phyloP scores from a whole-genome alignment of 441 rosid genomes.

The Eutrema salsugineum region DNA sequence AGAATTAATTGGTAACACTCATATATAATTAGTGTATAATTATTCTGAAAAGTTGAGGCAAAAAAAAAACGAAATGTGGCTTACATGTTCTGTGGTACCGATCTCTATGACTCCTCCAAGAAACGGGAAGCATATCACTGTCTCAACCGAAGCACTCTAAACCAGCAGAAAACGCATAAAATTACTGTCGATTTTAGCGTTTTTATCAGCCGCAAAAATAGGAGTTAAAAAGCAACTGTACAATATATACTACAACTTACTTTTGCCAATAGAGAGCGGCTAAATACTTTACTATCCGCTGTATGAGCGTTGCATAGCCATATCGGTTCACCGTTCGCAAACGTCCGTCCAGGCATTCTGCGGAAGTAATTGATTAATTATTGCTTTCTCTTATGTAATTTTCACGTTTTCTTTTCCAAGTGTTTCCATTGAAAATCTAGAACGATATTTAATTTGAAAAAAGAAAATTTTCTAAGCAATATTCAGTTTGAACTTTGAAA shows the following conservation, averaged over 20 bases:
- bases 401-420: not conserved
- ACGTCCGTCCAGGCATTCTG: slow-evolving; percentile 79
- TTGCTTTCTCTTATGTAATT: too few relatives aligned
- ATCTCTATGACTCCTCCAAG: slow-evolving; percentile 73
- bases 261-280: slow-evolving; percentile 87
- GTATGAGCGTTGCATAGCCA: slow-evolving; percentile 76
- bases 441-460: too few relatives aligned
- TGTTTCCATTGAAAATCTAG: too few relatives aligned
- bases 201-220: not conserved
- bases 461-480: too few relatives aligned
- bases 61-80: not conserved
- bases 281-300: slow-evolving; percentile 72
- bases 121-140: slow-evolving; percentile 75
- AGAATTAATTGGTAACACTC: not conserved
- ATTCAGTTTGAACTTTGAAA: too few relatives aligned
- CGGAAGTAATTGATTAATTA: too few relatives aligned
- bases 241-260: slow-evolving; percentile 31
- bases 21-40: too few relatives aligned
- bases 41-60: not conserved
- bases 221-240: not conserved
- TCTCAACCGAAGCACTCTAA: slow-evolving; percentile 43
- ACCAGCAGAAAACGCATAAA: not conserved
- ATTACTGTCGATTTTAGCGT: not conserved
- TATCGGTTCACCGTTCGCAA: slow-evolving; percentile 47
- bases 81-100: slow-evolving; percentile 58